phyloP scores from a whole-genome alignment of 768 basidiomycete genomes.

The Megacollybia marginata region DNA sequence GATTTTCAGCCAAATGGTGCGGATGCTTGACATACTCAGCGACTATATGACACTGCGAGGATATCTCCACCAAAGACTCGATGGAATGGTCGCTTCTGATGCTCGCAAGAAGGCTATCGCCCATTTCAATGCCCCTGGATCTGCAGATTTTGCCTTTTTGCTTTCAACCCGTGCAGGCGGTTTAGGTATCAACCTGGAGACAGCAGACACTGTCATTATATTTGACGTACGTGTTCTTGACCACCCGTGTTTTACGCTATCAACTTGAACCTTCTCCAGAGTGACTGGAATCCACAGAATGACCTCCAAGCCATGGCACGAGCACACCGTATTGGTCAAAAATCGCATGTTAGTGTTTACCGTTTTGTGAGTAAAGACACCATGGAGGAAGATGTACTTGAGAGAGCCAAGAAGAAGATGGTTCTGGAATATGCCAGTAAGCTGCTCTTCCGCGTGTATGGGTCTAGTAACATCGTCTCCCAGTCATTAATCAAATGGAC shows the following conservation, averaged over 20 bases:
- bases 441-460: slow-evolving; percentile 28
- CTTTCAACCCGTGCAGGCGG: slow-evolving; percentile 96
- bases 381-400: slow-evolving; percentile 98
- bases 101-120: slow-evolving; percentile 92
- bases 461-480: slow-evolving; percentile 3
- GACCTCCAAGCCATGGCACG: slow-evolving; percentile 99
- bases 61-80: slow-evolving; percentile 89
- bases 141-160: slow-evolving; percentile 94
- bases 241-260: slow-evolving; percentile 3
- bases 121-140: slow-evolving; percentile 91
- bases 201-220: slow-evolving; percentile 97
- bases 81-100: slow-evolving; percentile 93
- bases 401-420: slow-evolving; percentile 99
- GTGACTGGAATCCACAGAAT: slow-evolving; percentile 98
- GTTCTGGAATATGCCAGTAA: slow-evolving; percentile 97
- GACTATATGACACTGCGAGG: slow-evolving; percentile 91
- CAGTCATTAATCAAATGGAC: slow-evolving; percentile 99
- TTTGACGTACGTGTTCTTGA: slow-evolving; percentile 68
- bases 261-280: slow-evolving; percentile 38
- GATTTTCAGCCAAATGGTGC: slow-evolving; percentile 99
- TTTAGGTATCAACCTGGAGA: slow-evolving; percentile 97
- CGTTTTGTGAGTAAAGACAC: slow-evolving; percentile 98
- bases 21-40: slow-evolving; percentile 96
- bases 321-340: slow-evolving; percentile 98
- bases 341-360: slow-evolving; percentile 97